Base-by-base conservation (phyloP, 768 basidiomycete species). In the Xerocomus brunneocitrinus region DNA sequence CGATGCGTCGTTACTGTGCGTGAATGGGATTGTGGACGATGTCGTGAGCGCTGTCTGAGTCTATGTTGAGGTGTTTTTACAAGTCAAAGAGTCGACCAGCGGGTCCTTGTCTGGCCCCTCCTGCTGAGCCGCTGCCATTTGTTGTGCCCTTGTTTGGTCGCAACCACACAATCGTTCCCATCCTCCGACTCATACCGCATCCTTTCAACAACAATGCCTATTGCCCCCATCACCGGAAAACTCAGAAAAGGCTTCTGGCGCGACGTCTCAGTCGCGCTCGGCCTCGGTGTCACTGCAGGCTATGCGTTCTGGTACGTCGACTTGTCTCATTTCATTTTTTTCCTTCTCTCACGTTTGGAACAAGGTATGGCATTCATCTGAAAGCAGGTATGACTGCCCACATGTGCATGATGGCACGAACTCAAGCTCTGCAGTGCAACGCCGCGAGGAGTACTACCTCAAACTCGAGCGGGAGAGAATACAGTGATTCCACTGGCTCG, bases 231-330 rank as follows among this genome's bases (percentile, higher is more conserved):
- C 72, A 89, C 89, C 48, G 93, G 93, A 70, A 92, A 83, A 76
- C 88, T 95, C 75, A 89, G 93, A 76, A 95, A 95, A 75, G 79
- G 84, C 64, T 83, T 95, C 73, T 90, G 90, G 83, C 82, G 91
- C 57, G 94, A 97, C 68, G 62, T 95, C 57, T 77, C 82, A 44
- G 76, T 81, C 62, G 80, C 82, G 36, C 67, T 95, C 41, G 92
- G 89, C 61, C 80, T 95, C 48, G 93, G 92, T 27, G 59, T 85
- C 50, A 76, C 82, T 45, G 76, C 79, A 10, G 92, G 81, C 31
- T 95, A 91, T 65, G 79, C 80, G 3, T 97, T 80, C 75, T 97
- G 93, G 93, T 94, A 56, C 60, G 89, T 79, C 43, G 36, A 10
- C 14, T 41, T 8, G 10, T 35, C n/a, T 16, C 19, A 24, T 42